Conservation (phyloP, 2,329 filamentous ascomycete genomes). For the Pyrenochaeta sp. region DNA sequence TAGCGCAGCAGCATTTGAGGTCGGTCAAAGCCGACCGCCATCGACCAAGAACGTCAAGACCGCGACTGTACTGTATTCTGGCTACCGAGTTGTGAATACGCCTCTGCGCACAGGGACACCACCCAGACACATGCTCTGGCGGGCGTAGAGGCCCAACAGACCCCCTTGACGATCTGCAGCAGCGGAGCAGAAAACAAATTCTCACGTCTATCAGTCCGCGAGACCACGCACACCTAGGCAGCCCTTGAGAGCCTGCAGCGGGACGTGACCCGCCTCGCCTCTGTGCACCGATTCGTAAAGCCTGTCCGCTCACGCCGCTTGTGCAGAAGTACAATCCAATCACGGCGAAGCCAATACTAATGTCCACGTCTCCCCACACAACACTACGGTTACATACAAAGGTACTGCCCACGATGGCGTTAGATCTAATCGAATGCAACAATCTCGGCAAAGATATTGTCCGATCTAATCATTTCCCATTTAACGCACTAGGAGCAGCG, state of each 20-base stretch:
- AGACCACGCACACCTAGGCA: conserved; percentile 16
- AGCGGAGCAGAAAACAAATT: conserved; percentile 19
- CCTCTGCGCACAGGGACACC: conserved; percentile 1
- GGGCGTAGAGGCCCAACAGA: neutral
- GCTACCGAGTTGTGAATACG: neutral
- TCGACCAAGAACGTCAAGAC: conserved; percentile 2
- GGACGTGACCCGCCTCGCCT: conserved; percentile 30
- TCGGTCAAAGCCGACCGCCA: conserved; percentile 13
- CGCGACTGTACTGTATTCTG: neutral
- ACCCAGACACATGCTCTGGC: neutral
- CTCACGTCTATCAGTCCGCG: conserved; percentile 7
- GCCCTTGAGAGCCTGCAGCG: conserved; percentile 18
- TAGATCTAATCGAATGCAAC: neutral
- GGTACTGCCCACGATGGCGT: neutral
- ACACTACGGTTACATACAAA: too few species aligned
- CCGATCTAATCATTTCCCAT: conserved; percentile 3
- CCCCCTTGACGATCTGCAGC: conserved; percentile 10
- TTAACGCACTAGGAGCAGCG: conserved; percentile 1
- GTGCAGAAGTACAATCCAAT: conserved; percentile 11
- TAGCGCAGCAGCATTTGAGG: conserved; percentile 21
- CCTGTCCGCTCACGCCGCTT: conserved; percentile 8
- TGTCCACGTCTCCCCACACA: neutral
- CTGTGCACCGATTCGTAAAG: conserved; percentile 19
- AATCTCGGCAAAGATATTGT: neutral
- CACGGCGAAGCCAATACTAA: neutral